Percentiles rank a stretch among this genome's conserved stretches.
Conservation (phyloP, 495 filamentous ascomycete species). For the Xylaria cubensis region DNA sequence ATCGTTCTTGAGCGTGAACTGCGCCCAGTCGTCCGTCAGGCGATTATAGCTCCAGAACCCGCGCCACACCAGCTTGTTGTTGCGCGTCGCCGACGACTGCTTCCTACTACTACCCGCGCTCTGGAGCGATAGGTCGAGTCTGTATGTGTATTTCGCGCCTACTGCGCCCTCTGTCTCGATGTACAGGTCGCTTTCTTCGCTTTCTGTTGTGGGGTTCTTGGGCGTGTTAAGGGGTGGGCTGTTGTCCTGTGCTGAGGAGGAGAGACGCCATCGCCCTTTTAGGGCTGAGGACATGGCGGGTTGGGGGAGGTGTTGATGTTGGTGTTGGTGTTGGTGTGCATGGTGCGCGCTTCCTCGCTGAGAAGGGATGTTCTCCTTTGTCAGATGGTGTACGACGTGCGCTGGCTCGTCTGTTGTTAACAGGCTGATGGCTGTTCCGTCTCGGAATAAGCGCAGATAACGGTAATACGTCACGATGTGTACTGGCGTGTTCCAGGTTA, state of each 20-base stretch:
- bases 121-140: conserved; percentile 74
- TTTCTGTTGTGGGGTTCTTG: conserved; percentile 20
- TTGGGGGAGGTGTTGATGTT: conserved; percentile 27
- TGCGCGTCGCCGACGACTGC: conserved; percentile 55
- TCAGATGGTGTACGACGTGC: conserved; percentile 81
- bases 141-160: conserved; percentile 75
- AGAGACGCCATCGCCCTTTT: conserved; percentile 50
- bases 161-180: conserved; percentile 86
- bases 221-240: conserved; percentile 31
- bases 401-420: conserved; percentile 79
- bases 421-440: conserved; percentile 81
- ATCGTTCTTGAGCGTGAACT: conserved; percentile 83
- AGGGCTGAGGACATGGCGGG: conserved; percentile 43
- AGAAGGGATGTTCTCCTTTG: conserved; percentile 43
- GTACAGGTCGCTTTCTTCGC: conserved; percentile 69
- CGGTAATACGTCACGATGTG: conserved; percentile 98
- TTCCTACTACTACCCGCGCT: conserved; percentile 53
- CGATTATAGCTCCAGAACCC: conserved; percentile 91
- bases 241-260: conserved; percentile 35
- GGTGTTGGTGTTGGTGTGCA: conserved; percentile 24
- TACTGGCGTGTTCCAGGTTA: conserved; percentile 80
- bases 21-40: conserved; percentile 87
- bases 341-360: conserved; percentile 29
- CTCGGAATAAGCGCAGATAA: conserved; percentile 92
- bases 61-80: conserved; percentile 88